Conservation (phyloP, 2,329 filamentous ascomycete species). For the Penicillium sp. region DNA sequence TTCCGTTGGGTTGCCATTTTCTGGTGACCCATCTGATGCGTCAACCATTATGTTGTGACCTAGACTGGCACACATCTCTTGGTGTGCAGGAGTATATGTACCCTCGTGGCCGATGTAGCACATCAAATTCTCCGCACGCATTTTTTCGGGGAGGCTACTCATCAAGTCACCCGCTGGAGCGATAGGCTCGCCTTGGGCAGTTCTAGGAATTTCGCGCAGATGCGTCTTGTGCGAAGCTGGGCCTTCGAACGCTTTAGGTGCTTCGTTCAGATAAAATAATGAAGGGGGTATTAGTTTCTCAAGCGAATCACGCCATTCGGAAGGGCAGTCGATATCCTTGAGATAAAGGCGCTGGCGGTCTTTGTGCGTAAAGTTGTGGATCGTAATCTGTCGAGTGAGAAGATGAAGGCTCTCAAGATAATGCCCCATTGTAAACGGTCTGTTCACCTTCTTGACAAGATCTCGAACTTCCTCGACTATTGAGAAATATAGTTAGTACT, state of each 20-base stretch:
- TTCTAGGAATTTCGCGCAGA: slow-evolving; percentile 41
- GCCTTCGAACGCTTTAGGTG: slow-evolving; percentile 59
- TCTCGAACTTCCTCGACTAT: slow-evolving; percentile 82
- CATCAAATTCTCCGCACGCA: slow-evolving; percentile 96
- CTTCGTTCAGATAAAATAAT: slow-evolving; percentile 90
- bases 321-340: slow-evolving; percentile 94
- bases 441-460: slow-evolving; percentile 67
- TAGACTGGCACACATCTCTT: slow-evolving; percentile 95
- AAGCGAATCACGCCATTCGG: slow-evolving; percentile 79
- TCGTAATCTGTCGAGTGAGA: slow-evolving; percentile 77
- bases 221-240: slow-evolving; percentile 52
- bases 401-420: slow-evolving; percentile 83
- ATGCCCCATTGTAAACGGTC: slow-evolving; percentile 83
- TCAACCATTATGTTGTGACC: slow-evolving; percentile 99
- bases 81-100: slow-evolving; percentile 90
- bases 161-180: slow-evolving; percentile 86
- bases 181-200: slow-evolving; percentile 55
- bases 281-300: slow-evolving; percentile 73
- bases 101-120: slow-evolving; percentile 98
- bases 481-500: slow-evolving; percentile 4
- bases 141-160: slow-evolving; percentile 81
- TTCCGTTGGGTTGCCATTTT: slow-evolving; percentile 68
- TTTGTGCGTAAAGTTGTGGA: slow-evolving; percentile 73
- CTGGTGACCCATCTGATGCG: slow-evolving; percentile 64
- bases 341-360: slow-evolving; percentile 84